Evolutionary conservation across 2,329 filamentous ascomycete species (phyloP).

Genomic region (Camptophora hylomeconis): DNA sequence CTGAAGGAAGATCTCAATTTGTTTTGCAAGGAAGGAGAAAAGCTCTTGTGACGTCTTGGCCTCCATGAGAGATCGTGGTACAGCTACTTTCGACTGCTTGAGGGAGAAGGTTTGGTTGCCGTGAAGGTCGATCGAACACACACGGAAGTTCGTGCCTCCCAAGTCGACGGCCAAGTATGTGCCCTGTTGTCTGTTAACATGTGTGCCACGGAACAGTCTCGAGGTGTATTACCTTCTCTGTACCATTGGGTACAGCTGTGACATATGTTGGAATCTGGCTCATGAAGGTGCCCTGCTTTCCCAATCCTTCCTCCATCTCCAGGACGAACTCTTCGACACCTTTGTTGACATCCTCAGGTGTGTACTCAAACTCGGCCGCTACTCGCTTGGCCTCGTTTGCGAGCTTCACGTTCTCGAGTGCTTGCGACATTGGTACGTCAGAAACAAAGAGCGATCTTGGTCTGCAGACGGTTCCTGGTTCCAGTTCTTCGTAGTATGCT

Average conservation of each 20-base stretch:
- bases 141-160: constrained; percentile 96
- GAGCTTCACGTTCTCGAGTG: constrained; percentile 23
- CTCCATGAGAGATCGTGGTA: constrained; percentile 81
- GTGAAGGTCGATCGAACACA: constrained; percentile 87
- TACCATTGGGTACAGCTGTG: constrained; percentile 88
- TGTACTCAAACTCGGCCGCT: constrained; percentile 74
- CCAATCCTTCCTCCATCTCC: constrained; percentile 77
- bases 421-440: constrained; percentile 13
- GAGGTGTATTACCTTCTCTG: constrained; percentile 66
- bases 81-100: constrained; percentile 82
- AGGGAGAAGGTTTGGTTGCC: constrained; percentile 92
- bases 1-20: constrained; percentile 79
- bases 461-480: constrained; percentile 17
- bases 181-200: constrained; percentile 45
- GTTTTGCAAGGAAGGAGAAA: constrained; percentile 82
- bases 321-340: constrained; percentile 74
- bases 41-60: constrained; percentile 76
- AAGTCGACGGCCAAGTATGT: constrained; percentile 93
- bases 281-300: constrained; percentile 64
- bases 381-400: constrained; percentile 64
- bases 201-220: constrained; percentile 1
- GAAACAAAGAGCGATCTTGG: constrained; percentile 16
- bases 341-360: constrained; percentile 61
- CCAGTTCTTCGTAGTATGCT: constrained; percentile 16
- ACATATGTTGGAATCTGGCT: constrained; percentile 97